These are phyloP conservation scores for Ministeria vibrans DNA, from an alignment of 78 protist genomes.

Conservation along the genomic window DNA sequence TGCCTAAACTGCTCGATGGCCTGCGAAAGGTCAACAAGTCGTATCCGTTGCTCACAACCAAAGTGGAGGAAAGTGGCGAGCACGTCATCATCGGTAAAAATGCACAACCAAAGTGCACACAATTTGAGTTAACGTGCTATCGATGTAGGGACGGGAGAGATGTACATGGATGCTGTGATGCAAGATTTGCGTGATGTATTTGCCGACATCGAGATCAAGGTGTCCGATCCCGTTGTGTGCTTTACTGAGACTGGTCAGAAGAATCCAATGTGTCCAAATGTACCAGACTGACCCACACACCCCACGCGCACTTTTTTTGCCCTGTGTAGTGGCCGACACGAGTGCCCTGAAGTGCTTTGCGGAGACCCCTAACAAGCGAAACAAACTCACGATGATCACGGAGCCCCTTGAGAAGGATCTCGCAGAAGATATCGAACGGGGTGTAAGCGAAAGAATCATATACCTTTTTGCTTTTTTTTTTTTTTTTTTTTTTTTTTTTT, in stretches of 20 bases:
- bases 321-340: conserved; percentile 84
- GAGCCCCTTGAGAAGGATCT: conserved; percentile 92
- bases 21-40: conserved; percentile 82
- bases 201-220: conserved; percentile 85
- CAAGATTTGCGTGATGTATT: conserved; percentile 87
- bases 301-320: too few species aligned
- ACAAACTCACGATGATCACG: conserved; percentile 89
- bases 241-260: conserved; percentile 94
- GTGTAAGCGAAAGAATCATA: too few species aligned
- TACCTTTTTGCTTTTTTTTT: too few species aligned
- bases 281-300: too few species aligned
- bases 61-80: conserved; percentile 96
- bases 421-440: conserved; percentile 80
- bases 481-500: too few species aligned
- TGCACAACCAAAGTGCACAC: too few species aligned
- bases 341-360: conserved; percentile 86
- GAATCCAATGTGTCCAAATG: too few species aligned
- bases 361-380: conserved; percentile 61
- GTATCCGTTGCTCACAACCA: conserved; percentile 77
- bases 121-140: too few species aligned
- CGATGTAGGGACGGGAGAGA: conserved; percentile 98
- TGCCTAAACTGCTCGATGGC: conserved; percentile 95
- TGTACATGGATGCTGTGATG: conserved; percentile 90
- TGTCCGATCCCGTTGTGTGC: conserved; percentile 88
- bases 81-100: conserved; percentile 91